phyloP scores from a whole-genome alignment of 768 basidiomycete species.

The Pleurotus pulmonarius region DNA sequence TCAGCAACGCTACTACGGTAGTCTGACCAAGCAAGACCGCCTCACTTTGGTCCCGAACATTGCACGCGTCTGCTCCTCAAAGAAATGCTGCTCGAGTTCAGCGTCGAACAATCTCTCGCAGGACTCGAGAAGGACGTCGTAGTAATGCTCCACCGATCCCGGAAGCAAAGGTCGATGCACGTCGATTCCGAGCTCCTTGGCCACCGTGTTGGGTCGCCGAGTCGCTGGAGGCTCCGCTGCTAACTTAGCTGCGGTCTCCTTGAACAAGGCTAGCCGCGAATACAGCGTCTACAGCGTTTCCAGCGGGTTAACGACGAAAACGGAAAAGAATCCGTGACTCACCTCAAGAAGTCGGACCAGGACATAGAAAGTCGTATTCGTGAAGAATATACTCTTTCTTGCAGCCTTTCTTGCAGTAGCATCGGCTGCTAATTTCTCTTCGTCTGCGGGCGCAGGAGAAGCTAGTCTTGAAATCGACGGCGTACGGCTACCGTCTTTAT shows the following conservation, averaged over 20 bases:
- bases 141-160: constrained; percentile 63
- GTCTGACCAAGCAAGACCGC: background rate
- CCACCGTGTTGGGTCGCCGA: constrained; percentile 16
- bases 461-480: constrained; percentile 56
- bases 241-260: constrained; percentile 56
- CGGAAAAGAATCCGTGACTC: constrained; percentile 18
- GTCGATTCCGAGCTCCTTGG: constrained; percentile 24
- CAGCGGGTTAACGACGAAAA: constrained; percentile 4
- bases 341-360: constrained; percentile 87
- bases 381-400: constrained; percentile 70
- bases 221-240: constrained; percentile 20
- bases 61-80: constrained; percentile 87
- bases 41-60: constrained; percentile 81
- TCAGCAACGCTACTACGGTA: background rate
- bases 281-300: constrained; percentile 62
- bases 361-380: constrained; percentile 86
- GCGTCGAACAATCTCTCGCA: constrained; percentile 92
- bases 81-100: constrained; percentile 80
- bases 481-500: constrained; percentile 35
- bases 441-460: constrained; percentile 51
- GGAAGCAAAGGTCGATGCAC: constrained; percentile 23
- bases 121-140: constrained; percentile 78
- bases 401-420: constrained; percentile 11
- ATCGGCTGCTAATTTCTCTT: constrained; percentile 12
- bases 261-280: constrained; percentile 76